Conservation (phyloP, 1,284 basidiomycete species). For the Naganishia sp. region DNA sequence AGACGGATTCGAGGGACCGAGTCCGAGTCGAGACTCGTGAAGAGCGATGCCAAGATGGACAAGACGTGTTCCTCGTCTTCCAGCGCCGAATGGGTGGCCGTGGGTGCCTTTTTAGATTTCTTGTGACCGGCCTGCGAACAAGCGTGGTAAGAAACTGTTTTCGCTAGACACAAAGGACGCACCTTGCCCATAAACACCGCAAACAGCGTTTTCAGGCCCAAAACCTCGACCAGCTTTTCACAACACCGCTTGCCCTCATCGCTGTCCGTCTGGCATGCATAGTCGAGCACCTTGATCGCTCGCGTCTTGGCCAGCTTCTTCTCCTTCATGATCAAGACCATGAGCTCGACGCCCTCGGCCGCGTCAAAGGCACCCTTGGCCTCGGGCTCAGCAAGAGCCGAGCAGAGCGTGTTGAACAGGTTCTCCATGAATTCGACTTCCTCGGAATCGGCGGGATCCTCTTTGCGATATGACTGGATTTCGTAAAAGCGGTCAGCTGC, state of each 20-base stretch:
- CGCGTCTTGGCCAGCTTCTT: slow-evolving; percentile 73
- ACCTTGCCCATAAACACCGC: slow-evolving; percentile 92
- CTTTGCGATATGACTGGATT: slow-evolving; percentile 76
- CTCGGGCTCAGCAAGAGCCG: slow-evolving; percentile 69
- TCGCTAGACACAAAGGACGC: slow-evolving; percentile 47
- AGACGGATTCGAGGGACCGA: slow-evolving; percentile 77
- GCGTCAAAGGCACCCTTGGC: slow-evolving; percentile 79
- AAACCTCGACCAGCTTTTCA: slow-evolving; percentile 79
- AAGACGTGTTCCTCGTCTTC: slow-evolving; percentile 86
- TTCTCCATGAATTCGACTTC: slow-evolving; percentile 98
- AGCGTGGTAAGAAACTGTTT: neutral
- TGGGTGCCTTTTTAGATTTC: slow-evolving; percentile 60
- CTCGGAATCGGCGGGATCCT: slow-evolving; percentile 79
- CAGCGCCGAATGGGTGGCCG: slow-evolving; percentile 61
- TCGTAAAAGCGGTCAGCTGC: neutral
- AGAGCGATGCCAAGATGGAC: slow-evolving; percentile 81
- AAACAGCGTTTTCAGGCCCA: slow-evolving; percentile 87
- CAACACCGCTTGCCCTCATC: slow-evolving; percentile 70
- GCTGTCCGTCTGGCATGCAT: slow-evolving; percentile 77
- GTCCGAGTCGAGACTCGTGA: slow-evolving; percentile 86
- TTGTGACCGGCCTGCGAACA: slow-evolving; percentile 55
- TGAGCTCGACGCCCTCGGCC: slow-evolving; percentile 93
- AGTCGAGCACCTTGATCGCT: slow-evolving; percentile 86
- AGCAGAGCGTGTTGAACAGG: slow-evolving; percentile 84
- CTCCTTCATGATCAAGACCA: slow-evolving; percentile 95